Base-by-base conservation (phyloP, 345 rosid species). In the Citrus australasica region DNA sequence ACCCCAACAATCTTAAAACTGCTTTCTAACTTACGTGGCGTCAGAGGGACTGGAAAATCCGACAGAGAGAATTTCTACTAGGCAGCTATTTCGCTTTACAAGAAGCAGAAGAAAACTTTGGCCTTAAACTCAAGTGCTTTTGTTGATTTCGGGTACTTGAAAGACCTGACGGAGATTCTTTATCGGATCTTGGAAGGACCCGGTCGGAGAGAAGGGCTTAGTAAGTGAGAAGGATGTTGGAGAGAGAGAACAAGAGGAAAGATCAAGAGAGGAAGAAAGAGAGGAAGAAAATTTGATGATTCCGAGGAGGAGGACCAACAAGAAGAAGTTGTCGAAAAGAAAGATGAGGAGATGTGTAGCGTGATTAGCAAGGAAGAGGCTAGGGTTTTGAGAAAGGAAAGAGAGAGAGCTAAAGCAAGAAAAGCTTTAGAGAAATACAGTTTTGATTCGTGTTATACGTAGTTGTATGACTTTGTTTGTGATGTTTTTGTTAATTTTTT, bases 101-200 rank as follows among this genome's bases (percentile, higher is more conserved):
- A 42, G 51, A 42, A 42, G 51, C 51, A 42, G 11, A 3, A 10
- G 16, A 42, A 42, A 10, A 11, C 51, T 42, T 42, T 2, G 51
- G n/a, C n/a, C n/a, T 83, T 65, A 9, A 83, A 68, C 19, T 56
- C 78, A 6, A 65, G 73, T 3, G 37, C 51, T 46, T 46, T 74
- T 28, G 77, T 70, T 1, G 16, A 70, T 77, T 83, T 83, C 28
- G 84, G 84, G 3, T 83, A 27, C 21, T 68, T 78, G 9, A 83
- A 80, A 38, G 84, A 83, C 22, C 62, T 74, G 51, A 77, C 78
- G 1, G 84, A 83, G 79, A 83, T 78, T 58, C 78, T 80, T 13
- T 83, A 68, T 64, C 65, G 79, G 59, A 27, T 71, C 13, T 19
- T 71, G 22, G 74, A 53, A 53, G 74, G 62, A 7, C 42, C 61